These are phyloP conservation scores for Aphanomyces stellatus DNA, from an alignment of 352 stramenopile genomes.

Conservation along the genomic window DNA sequence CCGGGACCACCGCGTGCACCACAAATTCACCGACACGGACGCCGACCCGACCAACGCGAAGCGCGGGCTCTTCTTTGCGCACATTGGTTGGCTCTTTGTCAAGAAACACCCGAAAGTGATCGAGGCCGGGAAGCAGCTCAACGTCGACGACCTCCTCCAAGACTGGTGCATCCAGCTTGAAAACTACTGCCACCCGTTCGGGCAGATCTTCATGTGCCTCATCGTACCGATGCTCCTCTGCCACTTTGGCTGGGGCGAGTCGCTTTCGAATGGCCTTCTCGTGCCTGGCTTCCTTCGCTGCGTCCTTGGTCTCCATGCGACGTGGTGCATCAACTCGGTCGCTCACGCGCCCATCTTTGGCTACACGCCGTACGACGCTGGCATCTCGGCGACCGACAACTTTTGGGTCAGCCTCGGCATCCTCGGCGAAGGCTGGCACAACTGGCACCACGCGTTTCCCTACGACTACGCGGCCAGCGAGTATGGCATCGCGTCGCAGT, in stretches of 20 bases:
- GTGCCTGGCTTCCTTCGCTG: conserved; percentile 93
- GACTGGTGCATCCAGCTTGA: conserved; percentile 94
- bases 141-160: conserved; percentile 94
- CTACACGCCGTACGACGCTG: conserved; percentile 94
- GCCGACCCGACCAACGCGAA: conserved; percentile 93
- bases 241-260: too few species aligned
- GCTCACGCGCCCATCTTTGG: conserved; percentile 98
- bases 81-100: conserved; percentile 98
- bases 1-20: conserved; percentile 97
- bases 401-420: conserved; percentile 92
- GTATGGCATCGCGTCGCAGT: conserved; percentile 93
- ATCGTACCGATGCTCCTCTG: conserved; percentile 90
- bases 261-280: conserved; percentile 89
- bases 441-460: conserved; percentile 99
- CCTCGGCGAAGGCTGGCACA: conserved; percentile 98
- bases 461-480: conserved; percentile 99
- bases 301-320: conserved; percentile 92
- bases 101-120: conserved; percentile 94
- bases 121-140: conserved; percentile 87
- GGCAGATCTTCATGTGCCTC: conserved; percentile 97
- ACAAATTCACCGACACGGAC: conserved; percentile 98
- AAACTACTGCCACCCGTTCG: conserved; percentile 96
- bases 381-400: conserved; percentile 95
- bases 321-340: conserved; percentile 98
- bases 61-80: conserved; percentile 98